Evolutionary conservation across 1,139 yeast genomes (phyloP).

Genomic region (Suhomyces choctaworum): DNA sequence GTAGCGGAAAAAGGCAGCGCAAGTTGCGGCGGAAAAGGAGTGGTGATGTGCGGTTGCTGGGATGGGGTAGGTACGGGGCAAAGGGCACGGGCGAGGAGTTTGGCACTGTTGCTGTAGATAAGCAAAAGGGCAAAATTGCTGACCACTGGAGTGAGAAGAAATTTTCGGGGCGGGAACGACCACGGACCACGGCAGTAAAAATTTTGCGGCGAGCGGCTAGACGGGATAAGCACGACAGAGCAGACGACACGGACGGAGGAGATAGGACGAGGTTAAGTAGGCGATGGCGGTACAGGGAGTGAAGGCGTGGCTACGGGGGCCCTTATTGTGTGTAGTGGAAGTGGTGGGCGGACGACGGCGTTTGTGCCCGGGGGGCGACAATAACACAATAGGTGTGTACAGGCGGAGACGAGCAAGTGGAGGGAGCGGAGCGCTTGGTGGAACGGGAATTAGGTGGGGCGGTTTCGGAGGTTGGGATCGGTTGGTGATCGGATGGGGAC

Average conservation of each 20-base stretch:
- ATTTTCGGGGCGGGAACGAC: neutral
- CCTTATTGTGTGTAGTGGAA: neutral
- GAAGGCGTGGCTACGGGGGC: neutral
- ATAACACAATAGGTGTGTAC: neutral
- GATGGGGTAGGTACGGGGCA: too few species aligned
- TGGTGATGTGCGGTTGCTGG: too few species aligned
- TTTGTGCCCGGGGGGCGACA: neutral
- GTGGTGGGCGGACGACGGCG: constrained; percentile 3
- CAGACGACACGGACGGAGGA: neutral
- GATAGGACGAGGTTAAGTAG: neutral
- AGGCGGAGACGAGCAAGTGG: neutral
- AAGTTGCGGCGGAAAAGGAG: too few species aligned
- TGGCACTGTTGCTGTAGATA: neutral
- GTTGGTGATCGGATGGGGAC: too few species aligned
- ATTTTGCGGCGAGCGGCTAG: neutral
- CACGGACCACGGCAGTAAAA: neutral
- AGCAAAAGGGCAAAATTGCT: neutral
- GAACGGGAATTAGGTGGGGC: too few species aligned
- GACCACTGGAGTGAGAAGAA: neutral
- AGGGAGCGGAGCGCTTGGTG: too few species aligned
- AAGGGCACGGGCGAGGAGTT: too few species aligned
- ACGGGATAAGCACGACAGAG: neutral
- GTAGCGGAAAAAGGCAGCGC: too few species aligned
- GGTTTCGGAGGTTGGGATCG: too few species aligned
- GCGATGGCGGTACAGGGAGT: too few species aligned